Percentiles rank a stretch among this genome's conserved stretches.
phyloP scores from a whole-genome alignment of 2,329 filamentous ascomycete species.

The Xylariaceae sp. region DNA sequence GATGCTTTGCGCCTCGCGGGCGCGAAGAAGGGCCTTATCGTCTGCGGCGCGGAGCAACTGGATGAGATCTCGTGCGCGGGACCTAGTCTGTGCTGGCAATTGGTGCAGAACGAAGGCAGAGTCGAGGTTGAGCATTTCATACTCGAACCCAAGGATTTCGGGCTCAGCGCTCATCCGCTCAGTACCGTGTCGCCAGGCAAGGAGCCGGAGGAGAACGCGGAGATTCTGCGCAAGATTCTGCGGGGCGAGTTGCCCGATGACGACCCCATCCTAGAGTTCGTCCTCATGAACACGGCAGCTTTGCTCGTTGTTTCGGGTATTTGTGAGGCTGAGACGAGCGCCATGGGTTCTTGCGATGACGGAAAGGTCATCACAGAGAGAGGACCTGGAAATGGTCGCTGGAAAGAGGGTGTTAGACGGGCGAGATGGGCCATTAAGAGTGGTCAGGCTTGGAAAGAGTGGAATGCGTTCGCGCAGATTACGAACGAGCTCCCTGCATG shows the following conservation, averaged over 20 bases:
- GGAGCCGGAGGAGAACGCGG: constrained; percentile 79
- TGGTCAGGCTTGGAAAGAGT: constrained; percentile 77
- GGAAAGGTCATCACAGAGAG: constrained; percentile 74
- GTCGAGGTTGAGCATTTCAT: constrained; percentile 69
- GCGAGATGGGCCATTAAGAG: constrained; percentile 85
- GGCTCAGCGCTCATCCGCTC: constrained; percentile 68
- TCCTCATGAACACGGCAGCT: constrained; percentile 88
- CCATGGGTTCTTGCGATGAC: constrained; percentile 75
- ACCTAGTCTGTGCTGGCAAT: constrained; percentile 80
- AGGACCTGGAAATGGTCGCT: constrained; percentile 79
- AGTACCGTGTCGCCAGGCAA: constrained; percentile 77
- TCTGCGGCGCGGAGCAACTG: constrained; percentile 90
- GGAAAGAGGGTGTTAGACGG: constrained; percentile 89
- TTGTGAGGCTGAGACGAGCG: constrained; percentile 74
- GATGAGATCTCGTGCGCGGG: constrained; percentile 95
- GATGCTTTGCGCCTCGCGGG: constrained; percentile 75
- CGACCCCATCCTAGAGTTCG: constrained; percentile 86
- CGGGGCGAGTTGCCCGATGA: constrained; percentile 65
- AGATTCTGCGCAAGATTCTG: constrained; percentile 73
- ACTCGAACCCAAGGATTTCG: constrained; percentile 80
- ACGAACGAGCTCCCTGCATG: constrained; percentile 52
- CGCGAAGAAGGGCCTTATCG: constrained; percentile 76
- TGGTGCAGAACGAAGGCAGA: constrained; percentile 46
- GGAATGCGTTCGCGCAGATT: constrained; percentile 76
- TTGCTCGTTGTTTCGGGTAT: constrained; percentile 80